Conservation (phyloP, 2,329 filamentous ascomycete genomes). For the Alternaria triticina region DNA sequence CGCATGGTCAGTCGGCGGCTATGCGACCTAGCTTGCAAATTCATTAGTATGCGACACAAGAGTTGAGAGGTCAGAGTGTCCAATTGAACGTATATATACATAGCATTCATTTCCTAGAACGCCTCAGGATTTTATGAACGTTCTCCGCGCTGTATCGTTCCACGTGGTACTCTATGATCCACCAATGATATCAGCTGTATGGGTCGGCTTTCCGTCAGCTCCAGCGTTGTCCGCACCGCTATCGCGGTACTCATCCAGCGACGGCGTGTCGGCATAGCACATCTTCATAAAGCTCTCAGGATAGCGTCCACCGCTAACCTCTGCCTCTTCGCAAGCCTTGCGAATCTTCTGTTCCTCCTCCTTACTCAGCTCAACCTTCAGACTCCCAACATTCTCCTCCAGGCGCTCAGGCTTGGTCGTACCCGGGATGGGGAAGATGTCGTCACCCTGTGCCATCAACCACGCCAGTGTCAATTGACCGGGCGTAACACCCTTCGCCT, state of each 20-base stretch:
- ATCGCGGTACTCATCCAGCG: slow-evolving; percentile 14
- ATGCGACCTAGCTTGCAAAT: background rate
- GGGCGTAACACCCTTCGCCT: slow-evolving; percentile 60
- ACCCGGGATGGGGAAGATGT: slow-evolving; percentile 64
- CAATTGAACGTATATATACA: background rate
- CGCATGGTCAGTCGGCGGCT: background rate
- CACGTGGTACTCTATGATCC: background rate
- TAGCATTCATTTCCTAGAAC: background rate
- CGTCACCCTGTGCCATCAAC: slow-evolving; percentile 53
- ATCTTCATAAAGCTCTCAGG: slow-evolving; percentile 42
- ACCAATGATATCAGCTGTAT: slow-evolving; percentile 3
- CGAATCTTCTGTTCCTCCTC: slow-evolving; percentile 41
- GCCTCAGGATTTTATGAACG: background rate
- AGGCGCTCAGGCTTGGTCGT: slow-evolving; percentile 40
- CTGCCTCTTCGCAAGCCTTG: slow-evolving; percentile 47
- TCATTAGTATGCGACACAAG: background rate
- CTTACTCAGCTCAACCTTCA: slow-evolving; percentile 35
- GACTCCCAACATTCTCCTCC: slow-evolving; percentile 39
- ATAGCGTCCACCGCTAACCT: slow-evolving; percentile 50
- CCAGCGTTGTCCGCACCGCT: background rate
- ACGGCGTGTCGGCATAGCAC: slow-evolving; percentile 51
- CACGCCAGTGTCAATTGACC: slow-evolving; percentile 62
- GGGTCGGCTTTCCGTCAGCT: slow-evolving; percentile 1
- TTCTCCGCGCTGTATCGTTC: background rate
- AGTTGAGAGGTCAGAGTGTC: background rate